Conservation (phyloP, 345 rosid genomes). For the Arabis alpina region DNA sequence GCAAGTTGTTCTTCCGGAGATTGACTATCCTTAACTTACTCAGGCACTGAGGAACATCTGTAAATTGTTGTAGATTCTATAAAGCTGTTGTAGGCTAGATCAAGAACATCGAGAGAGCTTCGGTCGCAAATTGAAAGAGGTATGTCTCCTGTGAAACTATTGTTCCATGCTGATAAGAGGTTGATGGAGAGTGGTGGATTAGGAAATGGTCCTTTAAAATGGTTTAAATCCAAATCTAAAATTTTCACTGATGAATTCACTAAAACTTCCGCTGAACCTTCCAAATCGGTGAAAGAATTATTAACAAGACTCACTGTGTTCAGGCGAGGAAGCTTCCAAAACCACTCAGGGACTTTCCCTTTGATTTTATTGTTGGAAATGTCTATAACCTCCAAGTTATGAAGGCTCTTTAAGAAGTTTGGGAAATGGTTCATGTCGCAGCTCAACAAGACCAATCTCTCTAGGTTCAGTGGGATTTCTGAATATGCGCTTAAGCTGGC, state of each 20-base stretch:
- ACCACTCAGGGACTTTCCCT: neutral
- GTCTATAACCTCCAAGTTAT: neutral
- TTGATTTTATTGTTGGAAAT: neutral
- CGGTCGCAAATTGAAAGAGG: constrained; percentile 6
- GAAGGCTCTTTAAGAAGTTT: neutral
- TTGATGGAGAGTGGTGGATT: neutral
- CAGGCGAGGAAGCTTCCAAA: neutral
- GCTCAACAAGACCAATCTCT: fast-evolving
- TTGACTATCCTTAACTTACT: neutral
- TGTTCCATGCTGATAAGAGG: neutral
- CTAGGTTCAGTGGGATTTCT: too few species aligned
- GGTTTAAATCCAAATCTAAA: neutral
- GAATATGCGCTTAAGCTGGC: too few species aligned
- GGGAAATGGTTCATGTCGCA: neutral
- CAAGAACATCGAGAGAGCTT: neutral
- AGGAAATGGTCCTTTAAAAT: neutral
- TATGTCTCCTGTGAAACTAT: constrained; percentile 14
- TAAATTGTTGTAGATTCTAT: neutral
- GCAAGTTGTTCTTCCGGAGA: constrained; percentile 9
- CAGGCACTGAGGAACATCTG: neutral
- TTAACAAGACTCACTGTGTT: neutral
- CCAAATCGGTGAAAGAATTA: neutral
- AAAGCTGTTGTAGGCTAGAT: constrained; percentile 8
- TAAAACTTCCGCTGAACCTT: neutral
- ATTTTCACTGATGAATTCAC: neutral